Evolutionary conservation across 768 basidiomycete species (phyloP).

Genomic region (Hortiboletus flavorubellus): DNA sequence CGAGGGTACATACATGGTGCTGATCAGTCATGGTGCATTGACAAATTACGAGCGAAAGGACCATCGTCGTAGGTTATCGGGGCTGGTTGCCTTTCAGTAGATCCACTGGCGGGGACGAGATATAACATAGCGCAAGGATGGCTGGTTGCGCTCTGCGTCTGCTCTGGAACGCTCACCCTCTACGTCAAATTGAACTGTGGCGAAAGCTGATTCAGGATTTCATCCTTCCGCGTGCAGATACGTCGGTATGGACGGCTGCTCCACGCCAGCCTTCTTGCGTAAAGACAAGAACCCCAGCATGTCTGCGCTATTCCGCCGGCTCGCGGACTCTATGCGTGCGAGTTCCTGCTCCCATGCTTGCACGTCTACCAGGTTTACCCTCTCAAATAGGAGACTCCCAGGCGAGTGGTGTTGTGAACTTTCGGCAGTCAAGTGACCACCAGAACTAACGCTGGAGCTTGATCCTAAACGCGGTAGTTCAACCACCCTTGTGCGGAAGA

Average conservation of each 20-base stretch:
- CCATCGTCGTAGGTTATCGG: conserved; percentile 5
- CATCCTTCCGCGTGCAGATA: conserved; percentile 24
- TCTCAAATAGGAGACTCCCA: conserved; percentile 24
- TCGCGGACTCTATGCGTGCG: conserved; percentile 62
- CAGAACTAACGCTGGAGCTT: conserved; percentile 39
- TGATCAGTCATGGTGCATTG: neutral
- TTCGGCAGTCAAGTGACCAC: conserved; percentile 38
- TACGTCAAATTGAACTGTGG: too few relatives aligned
- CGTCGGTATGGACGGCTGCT: conserved; percentile 21
- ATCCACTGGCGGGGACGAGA: conserved; percentile 7
- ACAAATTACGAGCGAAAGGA: conserved; percentile 8
- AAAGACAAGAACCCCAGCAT: conserved; percentile 34
- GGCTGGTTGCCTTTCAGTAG: conserved; percentile 5
- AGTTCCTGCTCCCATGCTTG: conserved; percentile 80
- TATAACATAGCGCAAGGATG: conserved; percentile 10
- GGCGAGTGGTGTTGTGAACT: conserved; percentile 14
- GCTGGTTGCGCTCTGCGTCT: too few relatives aligned
- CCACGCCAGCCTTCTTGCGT: conserved; percentile 25
- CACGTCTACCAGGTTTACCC: conserved; percentile 37
- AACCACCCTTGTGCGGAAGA: conserved; percentile 21
- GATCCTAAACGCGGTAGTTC: conserved; percentile 32
- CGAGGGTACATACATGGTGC: conserved; percentile 5
- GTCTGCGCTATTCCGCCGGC: conserved; percentile 41
- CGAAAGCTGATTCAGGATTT: neutral
- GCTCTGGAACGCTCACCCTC: too few relatives aligned